phyloP scores from a whole-genome alignment of 306 rosid genomes.

The Luffa acutangula region DNA sequence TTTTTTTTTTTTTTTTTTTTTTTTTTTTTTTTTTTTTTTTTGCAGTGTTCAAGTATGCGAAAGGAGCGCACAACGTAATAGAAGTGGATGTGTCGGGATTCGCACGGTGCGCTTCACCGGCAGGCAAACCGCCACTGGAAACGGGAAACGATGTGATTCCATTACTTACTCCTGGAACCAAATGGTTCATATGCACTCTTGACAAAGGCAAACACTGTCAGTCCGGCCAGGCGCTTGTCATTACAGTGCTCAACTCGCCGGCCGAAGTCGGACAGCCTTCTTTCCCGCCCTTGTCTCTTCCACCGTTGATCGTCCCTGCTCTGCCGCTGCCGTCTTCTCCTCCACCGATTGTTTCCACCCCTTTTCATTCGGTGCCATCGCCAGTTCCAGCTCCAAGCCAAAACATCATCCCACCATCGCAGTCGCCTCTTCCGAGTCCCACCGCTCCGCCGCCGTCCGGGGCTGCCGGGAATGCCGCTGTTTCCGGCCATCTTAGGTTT shows the following conservation, averaged over 20 bases:
- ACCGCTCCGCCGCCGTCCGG: not conserved
- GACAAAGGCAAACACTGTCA: not conserved
- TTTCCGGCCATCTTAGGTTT: not conserved
- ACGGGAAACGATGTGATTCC: not conserved
- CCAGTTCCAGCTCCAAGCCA: not conserved
- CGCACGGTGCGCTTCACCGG: not conserved
- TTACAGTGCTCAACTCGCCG: not conserved
- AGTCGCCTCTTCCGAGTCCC: not conserved
- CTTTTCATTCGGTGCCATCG: not conserved
- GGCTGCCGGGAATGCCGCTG: not conserved
- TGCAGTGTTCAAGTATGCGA: not conserved
- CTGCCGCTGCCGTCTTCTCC: not conserved
- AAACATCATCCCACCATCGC: not conserved
- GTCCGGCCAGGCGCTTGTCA: not conserved
- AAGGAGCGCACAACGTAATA: not conserved
- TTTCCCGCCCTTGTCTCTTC: not conserved
- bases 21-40: not conserved
- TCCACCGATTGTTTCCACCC: not conserved
- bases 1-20: too few species aligned
- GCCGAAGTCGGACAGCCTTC: not conserved
- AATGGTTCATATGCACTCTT: not conserved
- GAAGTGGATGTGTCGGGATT: not conserved
- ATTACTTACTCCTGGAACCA: not conserved
- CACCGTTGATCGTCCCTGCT: not conserved
- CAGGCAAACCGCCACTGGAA: not conserved